These are phyloP conservation scores for Sequoiadendron giganteum DNA, from an alignment of 75 land plant genomes.

Conservation along the genomic window DNA sequence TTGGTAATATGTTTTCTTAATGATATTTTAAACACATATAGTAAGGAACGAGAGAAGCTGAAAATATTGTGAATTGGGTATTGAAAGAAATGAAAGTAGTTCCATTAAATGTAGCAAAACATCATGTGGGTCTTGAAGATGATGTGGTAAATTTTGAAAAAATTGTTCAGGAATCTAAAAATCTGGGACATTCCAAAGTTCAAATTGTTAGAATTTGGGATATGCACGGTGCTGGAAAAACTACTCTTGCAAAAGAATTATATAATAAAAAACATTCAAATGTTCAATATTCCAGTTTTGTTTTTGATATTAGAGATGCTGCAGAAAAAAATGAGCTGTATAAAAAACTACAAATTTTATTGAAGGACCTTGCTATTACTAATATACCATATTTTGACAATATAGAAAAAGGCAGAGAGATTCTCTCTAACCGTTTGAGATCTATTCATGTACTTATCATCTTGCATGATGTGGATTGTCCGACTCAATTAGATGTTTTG, in stretches of 20 bases:
- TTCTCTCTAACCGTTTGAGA: not conserved
- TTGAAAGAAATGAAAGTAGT: not conserved
- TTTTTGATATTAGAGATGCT: not conserved
- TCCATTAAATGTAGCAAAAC: not conserved
- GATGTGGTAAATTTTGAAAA: not conserved
- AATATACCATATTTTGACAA: not conserved
- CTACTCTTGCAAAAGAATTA: too few relatives aligned
- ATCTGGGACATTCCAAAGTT: not conserved
- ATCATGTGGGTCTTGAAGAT: not conserved
- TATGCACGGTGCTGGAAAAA: not conserved
- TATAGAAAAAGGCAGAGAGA: not conserved
- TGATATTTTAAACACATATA: not conserved
- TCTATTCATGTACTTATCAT: too few relatives aligned
- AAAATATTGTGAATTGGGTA: not conserved
- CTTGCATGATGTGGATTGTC: too few relatives aligned
- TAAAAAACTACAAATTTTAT: not conserved
- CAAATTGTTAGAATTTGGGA: not conserved
- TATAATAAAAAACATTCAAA: not conserved
- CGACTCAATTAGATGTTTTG: too few relatives aligned
- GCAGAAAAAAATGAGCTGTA: too few relatives aligned
- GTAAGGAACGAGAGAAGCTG: not conserved
- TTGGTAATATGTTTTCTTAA: too few relatives aligned
- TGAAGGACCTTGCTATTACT: not conserved
- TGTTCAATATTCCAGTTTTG: not conserved
- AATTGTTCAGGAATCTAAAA: not conserved